Evolutionary conservation across 306 rosid species (phyloP), one percentile per base, ranked within the genome.

Genomic region (Biancaea sappan): DNA sequence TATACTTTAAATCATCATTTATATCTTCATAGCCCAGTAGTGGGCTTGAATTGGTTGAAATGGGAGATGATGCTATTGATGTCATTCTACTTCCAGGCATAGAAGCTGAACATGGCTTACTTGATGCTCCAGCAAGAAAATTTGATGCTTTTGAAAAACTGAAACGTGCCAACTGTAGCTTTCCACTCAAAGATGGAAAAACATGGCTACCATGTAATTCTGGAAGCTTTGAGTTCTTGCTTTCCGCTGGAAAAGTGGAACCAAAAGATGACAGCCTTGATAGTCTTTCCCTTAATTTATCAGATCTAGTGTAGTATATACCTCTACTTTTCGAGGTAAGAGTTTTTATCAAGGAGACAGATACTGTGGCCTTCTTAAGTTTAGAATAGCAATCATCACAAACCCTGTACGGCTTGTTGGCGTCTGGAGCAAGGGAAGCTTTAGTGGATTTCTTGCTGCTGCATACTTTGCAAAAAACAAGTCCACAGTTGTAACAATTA

Each of bases 391-490:
- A 93, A 67, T 87, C 94, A 74, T 91, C 91, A 74, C 97, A 93
- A 48, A 93, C 98, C 51, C 98, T 91, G 81, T 86, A 93, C 18
- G 86, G 86, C 79, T 88, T 93, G 81, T 74, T 83, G 68, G 78
- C 50, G 77, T 79, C 81, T 38, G 97, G 97, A 86, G 98, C 97
- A 70, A 91, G 86, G 65, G 98, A 84, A 82, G 97, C 97, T 84
- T 85, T 89, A 52, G 78, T 76, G 76, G 92, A 86, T 86, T 88
- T 93, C 82, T 73, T 91, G 81, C 83, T 85, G 78, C 94, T 89
- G 89, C 98, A 93, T 40, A 83, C 79, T 73, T 93, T 93, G 88
- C 97, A 93, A 71, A 89, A 93, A 52, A 91, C 96, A 57, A 91
- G 81, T 44, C 98, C 98, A 75, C n/a, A n/a, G n/a, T n/a, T n/a